Percentiles rank a stretch among this genome's conserved stretches.
These are phyloP conservation scores for Exophiala spinifera DNA, from an alignment of 2,329 filamentous ascomycete species.

Conservation along the genomic window DNA sequence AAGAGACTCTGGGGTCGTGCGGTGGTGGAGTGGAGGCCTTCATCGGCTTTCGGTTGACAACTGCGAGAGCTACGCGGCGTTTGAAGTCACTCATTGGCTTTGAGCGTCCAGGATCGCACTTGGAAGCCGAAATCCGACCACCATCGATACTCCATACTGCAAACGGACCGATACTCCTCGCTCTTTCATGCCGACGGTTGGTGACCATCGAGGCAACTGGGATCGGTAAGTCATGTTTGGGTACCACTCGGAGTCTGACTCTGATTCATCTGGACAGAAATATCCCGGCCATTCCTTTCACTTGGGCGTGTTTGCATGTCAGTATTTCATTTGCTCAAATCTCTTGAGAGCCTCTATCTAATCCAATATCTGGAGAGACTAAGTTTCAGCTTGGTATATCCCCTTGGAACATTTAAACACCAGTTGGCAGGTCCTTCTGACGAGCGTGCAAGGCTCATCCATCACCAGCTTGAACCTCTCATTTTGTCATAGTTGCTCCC, in stretches of 20 bases:
- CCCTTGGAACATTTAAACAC: no score
- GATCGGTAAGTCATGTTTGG: background rate
- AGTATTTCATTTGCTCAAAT: no score
- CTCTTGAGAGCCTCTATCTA: no score
- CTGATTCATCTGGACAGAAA: no score
- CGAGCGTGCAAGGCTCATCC: no score
- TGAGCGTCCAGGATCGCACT: slow-evolving; percentile 28
- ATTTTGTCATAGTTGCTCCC: background rate
- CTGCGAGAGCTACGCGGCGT: background rate
- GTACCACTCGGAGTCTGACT: background rate
- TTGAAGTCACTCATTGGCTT: background rate
- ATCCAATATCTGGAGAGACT: no score
- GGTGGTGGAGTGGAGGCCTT: background rate
- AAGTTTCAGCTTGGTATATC: no score
- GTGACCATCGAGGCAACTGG: background rate
- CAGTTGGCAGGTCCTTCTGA: no score
- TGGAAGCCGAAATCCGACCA: slow-evolving; percentile 34
- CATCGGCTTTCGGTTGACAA: background rate
- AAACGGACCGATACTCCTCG: background rate
- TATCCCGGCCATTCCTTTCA: no score
- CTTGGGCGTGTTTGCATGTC: no score
- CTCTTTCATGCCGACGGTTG: background rate
- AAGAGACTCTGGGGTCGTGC: background rate
- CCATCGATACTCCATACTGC: background rate
- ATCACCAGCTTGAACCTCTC: no score